phyloP scores from a whole-genome alignment of 2,329 filamentous ascomycete genomes.

The Neonectria sp. region DNA sequence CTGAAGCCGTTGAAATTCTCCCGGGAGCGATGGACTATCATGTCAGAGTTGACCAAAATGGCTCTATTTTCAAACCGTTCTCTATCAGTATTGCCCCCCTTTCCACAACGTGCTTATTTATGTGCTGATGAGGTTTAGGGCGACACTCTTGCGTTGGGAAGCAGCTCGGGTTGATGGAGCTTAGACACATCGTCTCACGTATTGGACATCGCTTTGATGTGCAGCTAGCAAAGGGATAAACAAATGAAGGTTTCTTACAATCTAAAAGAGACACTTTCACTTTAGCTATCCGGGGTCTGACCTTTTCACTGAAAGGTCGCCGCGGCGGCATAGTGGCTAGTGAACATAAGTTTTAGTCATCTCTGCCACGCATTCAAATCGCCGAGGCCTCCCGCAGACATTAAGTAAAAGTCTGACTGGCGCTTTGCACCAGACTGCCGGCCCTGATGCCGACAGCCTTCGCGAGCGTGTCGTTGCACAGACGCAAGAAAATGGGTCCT shows the following conservation, averaged over 20 bases:
- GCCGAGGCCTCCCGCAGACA: too few species aligned
- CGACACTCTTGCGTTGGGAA: slow-evolving; percentile 54
- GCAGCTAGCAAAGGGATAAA: neutral
- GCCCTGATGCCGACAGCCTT: too few species aligned
- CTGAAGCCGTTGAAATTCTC: slow-evolving; percentile 41
- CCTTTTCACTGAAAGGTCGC: too few species aligned
- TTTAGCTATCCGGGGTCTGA: neutral
- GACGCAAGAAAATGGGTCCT: too few species aligned
- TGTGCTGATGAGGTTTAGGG: slow-evolving; percentile 34
- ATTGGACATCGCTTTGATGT: neutral
- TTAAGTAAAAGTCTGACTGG: too few species aligned
- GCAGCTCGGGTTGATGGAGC: slow-evolving; percentile 53
- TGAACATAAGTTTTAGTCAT: too few species aligned
- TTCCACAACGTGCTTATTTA: neutral
- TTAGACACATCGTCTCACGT: neutral
- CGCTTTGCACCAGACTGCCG: too few species aligned
- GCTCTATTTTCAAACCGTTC: slow-evolving; percentile 47
- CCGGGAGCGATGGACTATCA: slow-evolving; percentile 54
- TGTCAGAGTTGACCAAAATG: slow-evolving; percentile 46
- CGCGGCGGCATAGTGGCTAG: too few species aligned
- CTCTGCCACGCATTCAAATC: too few species aligned
- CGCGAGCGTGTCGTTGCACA: too few species aligned
- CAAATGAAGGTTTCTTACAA: neutral
- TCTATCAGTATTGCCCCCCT: slow-evolving; percentile 33
- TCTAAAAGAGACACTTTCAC: neutral